Evolutionary conservation across 78 protist species (phyloP), one percentile per base, ranked within the genome.

Genomic region (Dictyostelium intermedium): DNA sequence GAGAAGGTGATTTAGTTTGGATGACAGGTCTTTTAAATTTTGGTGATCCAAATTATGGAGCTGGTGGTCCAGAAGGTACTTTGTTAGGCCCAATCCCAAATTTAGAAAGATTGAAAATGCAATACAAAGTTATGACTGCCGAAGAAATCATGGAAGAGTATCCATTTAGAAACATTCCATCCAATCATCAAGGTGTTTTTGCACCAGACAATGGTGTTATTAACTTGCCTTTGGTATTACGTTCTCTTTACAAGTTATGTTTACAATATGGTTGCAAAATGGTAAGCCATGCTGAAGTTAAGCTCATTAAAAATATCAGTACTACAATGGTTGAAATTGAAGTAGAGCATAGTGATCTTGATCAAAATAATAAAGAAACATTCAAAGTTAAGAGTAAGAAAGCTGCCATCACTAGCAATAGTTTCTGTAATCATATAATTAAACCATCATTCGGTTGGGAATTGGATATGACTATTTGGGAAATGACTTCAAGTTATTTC

Each of bases 1-100:
- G 63, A 9, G 61, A 77, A 41, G 47, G 63, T 30, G 45, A 34
- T 13, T 39, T 77, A 1, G 56, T 77, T 77, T 77, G 60, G 83
- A 77, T 77, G 83, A 18, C 63, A 20, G 83, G 83, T 77, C 32
- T 77, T 3, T 25, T 77, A 5, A 77, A 77, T 77, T 77, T 77
- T 77, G 83, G 83, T 77, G 60, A 77, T n/a, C 83, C 83, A 77
- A 41, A 77, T 20, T 77, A 77, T 77, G 83, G 83, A 3, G 83
- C 83, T 16, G 83, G 83, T 25, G 83, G 83, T 11, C 83, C 83
- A n/a, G 83, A 77, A 77, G 83, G 83, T 41, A 77, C 83, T n/a
- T 77, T 77, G 11, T 18, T n/a, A 13, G 83, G 56, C 3, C 83
- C 83, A 35, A 77, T 77, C 8, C 35, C 34, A 41, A 77, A 77